Conservation (phyloP, 306 rosid species). For the Fagus crenata region DNA sequence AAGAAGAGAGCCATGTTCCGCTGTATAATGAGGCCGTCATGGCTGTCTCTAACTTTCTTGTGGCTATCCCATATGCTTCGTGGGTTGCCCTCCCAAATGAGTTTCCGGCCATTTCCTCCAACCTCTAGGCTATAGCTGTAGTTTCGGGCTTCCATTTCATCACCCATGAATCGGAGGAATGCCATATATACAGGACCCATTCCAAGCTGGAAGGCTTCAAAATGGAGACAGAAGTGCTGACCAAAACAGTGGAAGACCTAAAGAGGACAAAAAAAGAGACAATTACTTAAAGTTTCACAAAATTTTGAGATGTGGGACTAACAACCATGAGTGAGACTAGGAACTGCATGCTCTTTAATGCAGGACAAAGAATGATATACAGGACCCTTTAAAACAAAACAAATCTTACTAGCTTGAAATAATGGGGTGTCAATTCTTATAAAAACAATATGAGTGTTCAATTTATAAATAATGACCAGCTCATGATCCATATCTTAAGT, state of each 20-base stretch:
- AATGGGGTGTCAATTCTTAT: too few species aligned
- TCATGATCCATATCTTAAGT: too few species aligned
- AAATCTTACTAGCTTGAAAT: too few species aligned
- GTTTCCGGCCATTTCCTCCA: slow-evolving; percentile 69
- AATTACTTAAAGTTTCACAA: slow-evolving; percentile 18
- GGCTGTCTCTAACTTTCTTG: slow-evolving; percentile 73
- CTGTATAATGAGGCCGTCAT: slow-evolving; percentile 70
- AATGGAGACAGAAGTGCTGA: slow-evolving; percentile 76
- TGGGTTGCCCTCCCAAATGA: slow-evolving; percentile 69
- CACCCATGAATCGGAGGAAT: slow-evolving; percentile 78
- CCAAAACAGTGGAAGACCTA: slow-evolving; percentile 83
- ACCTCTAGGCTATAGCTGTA: slow-evolving; percentile 79
- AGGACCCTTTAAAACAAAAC: too few species aligned
- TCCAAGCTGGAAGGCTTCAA: slow-evolving; percentile 82
- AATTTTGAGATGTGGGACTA: slow-evolving; percentile 6
- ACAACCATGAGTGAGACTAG: background rate
- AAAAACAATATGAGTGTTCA: too few species aligned
- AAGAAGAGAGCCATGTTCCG: slow-evolving; percentile 79
- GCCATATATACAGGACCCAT: slow-evolving; percentile 81
- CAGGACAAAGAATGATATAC: background rate
- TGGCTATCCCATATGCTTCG: slow-evolving; percentile 73
- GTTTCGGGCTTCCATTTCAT: slow-evolving; percentile 60
- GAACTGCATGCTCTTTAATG: too few species aligned
- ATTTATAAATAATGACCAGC: too few species aligned
- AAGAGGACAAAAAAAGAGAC: slow-evolving; percentile 14